Percentiles rank a stretch among this genome's conserved stretches.
Evolutionary conservation across 2,329 filamentous ascomycete genomes (phyloP).

Genomic region (Sporothrix pseudoabietina): DNA sequence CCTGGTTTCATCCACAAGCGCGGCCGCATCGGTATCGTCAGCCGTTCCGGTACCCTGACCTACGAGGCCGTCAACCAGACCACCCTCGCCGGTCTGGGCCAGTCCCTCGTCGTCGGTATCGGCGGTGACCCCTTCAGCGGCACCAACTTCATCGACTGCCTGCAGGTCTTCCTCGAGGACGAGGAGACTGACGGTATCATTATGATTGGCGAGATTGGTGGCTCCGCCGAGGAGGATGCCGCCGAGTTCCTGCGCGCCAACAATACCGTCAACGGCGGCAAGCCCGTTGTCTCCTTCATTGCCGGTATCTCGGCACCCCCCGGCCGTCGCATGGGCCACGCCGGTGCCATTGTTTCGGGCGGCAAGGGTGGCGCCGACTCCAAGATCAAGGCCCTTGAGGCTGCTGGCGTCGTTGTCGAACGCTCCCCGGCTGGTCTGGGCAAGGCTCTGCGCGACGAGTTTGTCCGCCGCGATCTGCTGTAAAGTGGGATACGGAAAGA

Average conservation of each 20-base stretch:
- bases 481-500: slow-evolving; percentile 51
- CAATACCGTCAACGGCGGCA: slow-evolving; percentile 81
- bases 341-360: slow-evolving; percentile 94
- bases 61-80: slow-evolving; percentile 99
- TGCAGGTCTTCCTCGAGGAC: slow-evolving; percentile 95
- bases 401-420: slow-evolving; percentile 93
- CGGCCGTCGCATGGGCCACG: slow-evolving; percentile 97
- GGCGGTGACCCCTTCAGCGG: slow-evolving; percentile 98
- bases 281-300: slow-evolving; percentile 97
- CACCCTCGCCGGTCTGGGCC: slow-evolving; percentile 91
- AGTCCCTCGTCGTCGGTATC: slow-evolving; percentile 97
- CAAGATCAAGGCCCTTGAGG: slow-evolving; percentile 94
- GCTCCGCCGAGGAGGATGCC: slow-evolving; percentile 95
- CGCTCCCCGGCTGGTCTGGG: slow-evolving; percentile 88
- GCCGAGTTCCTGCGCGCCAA: slow-evolving; percentile 91
- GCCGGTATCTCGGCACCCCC: slow-evolving; percentile 97
- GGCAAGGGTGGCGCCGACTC: slow-evolving; percentile 98
- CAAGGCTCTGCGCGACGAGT: slow-evolving; percentile 92
- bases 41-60: slow-evolving; percentile 94
- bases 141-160: slow-evolving; percentile 99
- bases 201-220: slow-evolving; percentile 99
- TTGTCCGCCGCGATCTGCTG: slow-evolving; percentile 93
- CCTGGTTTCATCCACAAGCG: slow-evolving; percentile 99
- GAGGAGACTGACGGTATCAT: slow-evolving; percentile 98
- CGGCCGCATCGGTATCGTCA: slow-evolving; percentile 97